Percentiles rank a stretch among this genome's conserved stretches.
Conservation (phyloP, 371 early-diverging fungal species). For the Mucor irregularis region DNA sequence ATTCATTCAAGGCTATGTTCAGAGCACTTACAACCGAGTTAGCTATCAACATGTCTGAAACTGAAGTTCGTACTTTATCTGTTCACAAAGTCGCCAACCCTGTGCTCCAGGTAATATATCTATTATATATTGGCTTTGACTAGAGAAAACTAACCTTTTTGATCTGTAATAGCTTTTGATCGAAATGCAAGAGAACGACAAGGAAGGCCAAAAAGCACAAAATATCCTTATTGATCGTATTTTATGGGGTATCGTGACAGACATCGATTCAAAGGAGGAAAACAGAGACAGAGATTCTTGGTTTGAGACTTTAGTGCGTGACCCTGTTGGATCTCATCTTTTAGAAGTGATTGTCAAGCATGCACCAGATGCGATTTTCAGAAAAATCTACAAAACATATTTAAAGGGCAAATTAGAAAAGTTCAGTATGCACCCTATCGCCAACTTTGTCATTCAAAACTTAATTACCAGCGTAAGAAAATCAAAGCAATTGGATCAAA, state of each 20-base stretch:
- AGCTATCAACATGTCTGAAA: slow-evolving; percentile 52
- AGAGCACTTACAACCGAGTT: slow-evolving; percentile 57
- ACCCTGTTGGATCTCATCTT: slow-evolving; percentile 70
- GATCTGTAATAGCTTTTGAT: slow-evolving; percentile 39
- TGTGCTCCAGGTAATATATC: slow-evolving; percentile 64
- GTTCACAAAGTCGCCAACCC: slow-evolving; percentile 76
- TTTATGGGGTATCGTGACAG: slow-evolving; percentile 62
- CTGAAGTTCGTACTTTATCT: slow-evolving; percentile 61
- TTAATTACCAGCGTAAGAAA: slow-evolving; percentile 63
- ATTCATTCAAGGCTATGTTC: slow-evolving; percentile 60
- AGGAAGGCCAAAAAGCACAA: slow-evolving; percentile 45
- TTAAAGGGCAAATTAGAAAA: slow-evolving; percentile 63
- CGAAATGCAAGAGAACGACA: slow-evolving; percentile 55
- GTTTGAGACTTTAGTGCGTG: slow-evolving; percentile 61
- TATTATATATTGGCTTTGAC: not conserved
- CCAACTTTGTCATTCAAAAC: slow-evolving; percentile 85
- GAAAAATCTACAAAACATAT: slow-evolving; percentile 66
- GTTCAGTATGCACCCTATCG: slow-evolving; percentile 69
- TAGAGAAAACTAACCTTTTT: not conserved
- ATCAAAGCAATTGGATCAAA: slow-evolving; percentile 56
- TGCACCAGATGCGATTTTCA: slow-evolving; percentile 59
- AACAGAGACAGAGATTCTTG: slow-evolving; percentile 54
- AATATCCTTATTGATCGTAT: slow-evolving; percentile 65
- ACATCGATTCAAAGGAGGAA: slow-evolving; percentile 34
- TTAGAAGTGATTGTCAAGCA: slow-evolving; percentile 62